Evolutionary conservation across 2,329 filamentous ascomycete species (phyloP), one percentile per base, ranked within the genome.

Genomic region (Fusarium brevicatenulatum): DNA sequence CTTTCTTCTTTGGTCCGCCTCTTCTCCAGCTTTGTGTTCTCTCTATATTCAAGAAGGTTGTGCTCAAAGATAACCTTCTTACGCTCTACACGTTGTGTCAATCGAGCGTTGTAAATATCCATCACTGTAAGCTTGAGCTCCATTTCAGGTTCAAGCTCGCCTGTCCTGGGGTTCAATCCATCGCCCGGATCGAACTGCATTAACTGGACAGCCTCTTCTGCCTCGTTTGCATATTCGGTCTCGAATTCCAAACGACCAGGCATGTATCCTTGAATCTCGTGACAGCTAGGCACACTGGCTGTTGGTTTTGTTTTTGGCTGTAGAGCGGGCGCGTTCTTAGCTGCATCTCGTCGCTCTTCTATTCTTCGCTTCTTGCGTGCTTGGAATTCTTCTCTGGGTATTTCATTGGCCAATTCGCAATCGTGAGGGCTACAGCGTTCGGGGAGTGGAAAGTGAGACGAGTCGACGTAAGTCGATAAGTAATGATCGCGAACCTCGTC

Each of bases 191-290:
- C 95, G 78, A 99, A 99, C 72, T 97, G 93, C 95, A 99, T 98
- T 72, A 97, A 91, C 81, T 99, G 96, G 5, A 99, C 96, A 0
- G 95, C 95, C 83, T 98, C 97, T 84, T 99, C 96, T 2, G 96
- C 96, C 78, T 99, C 96, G 78, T 99, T 99, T 78, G 95, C 93
- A 80, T 97, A 96, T 78, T 99, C 96, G 0, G 94, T 98, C 86
- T 99, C 96, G 73, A 99, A 99, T 79, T 99, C 96, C 73, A 99
- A 83, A 44, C 96, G 94, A 49, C 96, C 96, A 7, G 96, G 96
- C 96, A 99, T 99, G 81, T 97, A 99, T 7, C 96, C 96, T 82
- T 98, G 95, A 42, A 99, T 96, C 82, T 99, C 96, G 85, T 99
- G 96, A 81, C 96, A 99, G 39, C 95, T 92, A 1, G 96, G 96